A percentile compares a stretch with the other conserved stretches of the same genome.
Evolutionary conservation across 768 basidiomycete genomes (phyloP).

Genomic region (Lyophyllum semitale): DNA sequence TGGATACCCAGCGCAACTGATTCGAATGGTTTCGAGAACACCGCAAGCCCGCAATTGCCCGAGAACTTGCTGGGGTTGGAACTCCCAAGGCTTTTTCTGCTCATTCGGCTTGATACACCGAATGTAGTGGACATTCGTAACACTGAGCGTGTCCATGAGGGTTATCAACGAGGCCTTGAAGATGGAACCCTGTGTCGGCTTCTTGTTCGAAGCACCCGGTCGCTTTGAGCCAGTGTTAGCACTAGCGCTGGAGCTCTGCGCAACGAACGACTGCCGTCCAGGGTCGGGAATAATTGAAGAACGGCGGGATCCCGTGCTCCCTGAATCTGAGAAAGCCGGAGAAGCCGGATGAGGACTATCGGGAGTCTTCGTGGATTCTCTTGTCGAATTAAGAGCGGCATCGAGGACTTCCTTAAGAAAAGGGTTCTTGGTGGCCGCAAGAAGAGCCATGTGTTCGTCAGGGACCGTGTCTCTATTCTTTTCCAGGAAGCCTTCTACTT

Average conservation of each 20-base stretch:
- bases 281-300: conserved; percentile 88
- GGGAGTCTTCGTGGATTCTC: conserved; percentile 60
- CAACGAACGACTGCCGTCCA: conserved; percentile 73
- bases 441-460: conserved; percentile 92
- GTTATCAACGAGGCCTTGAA: conserved; percentile 94
- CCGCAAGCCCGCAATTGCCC: conserved; percentile 96
- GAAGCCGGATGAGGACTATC: conserved; percentile 74
- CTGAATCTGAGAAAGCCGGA: conserved; percentile 78
- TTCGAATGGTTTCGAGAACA: conserved; percentile 97
- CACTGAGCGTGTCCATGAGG: conserved; percentile 95
- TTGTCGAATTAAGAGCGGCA: conserved; percentile 78
- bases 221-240: conserved; percentile 48
- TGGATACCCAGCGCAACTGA: conserved; percentile 98
- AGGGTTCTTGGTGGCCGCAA: conserved; percentile 84
- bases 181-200: conserved; percentile 97
- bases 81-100: conserved; percentile 94
- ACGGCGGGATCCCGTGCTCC: conserved; percentile 75
- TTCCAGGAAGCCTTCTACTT: conserved; percentile 97
- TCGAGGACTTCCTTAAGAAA: conserved; percentile 97
- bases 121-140: conserved; percentile 98
- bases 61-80: conserved; percentile 92
- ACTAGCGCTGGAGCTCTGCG: conserved; percentile 38
- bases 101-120: conserved; percentile 99
- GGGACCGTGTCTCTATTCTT: conserved; percentile 99
- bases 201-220: conserved; percentile 70